phyloP scores from a whole-genome alignment of 148 eudicot genomes.

The Dysphania ambrosioides region DNA sequence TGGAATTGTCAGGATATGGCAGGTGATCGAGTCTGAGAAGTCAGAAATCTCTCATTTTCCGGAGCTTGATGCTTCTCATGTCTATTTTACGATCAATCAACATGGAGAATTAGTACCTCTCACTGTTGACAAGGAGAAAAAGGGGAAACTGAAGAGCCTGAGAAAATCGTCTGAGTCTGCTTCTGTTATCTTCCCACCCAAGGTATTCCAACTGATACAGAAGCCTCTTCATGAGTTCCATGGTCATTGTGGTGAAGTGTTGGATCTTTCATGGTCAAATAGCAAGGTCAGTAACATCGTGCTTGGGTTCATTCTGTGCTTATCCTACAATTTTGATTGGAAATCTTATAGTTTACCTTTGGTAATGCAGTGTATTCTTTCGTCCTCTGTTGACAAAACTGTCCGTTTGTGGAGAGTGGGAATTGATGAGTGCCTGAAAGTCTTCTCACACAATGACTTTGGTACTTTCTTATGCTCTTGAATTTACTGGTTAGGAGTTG shows the following conservation, averaged over 20 bases:
- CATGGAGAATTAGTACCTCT: conserved; percentile 51
- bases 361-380: conserved; percentile 55
- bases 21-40: conserved; percentile 51
- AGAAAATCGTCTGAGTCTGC: conserved; percentile 57
- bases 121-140: conserved; percentile 41
- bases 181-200: conserved; percentile 69
- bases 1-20: conserved; percentile 78
- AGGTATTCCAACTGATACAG: conserved; percentile 52
- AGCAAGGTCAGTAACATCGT: conserved; percentile 52
- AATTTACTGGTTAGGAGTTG: neutral
- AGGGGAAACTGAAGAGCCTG: conserved; percentile 35
- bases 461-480: conserved; percentile 38
- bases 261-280: conserved; percentile 88
- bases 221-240: conserved; percentile 76
- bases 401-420: conserved; percentile 90
- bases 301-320: neutral
- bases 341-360: conserved; percentile 6
- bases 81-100: conserved; percentile 49
- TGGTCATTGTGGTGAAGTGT: conserved; percentile 74
- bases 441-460: conserved; percentile 66
- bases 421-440: conserved; percentile 51
- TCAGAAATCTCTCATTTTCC: conserved; percentile 30
- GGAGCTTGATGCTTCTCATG: conserved; percentile 46
- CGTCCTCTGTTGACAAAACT: conserved; percentile 79
- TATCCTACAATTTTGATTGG: neutral